Evolutionary conservation across 139 green algal species (phyloP), one percentile per base, ranked within the genome.

Genomic region (Micractinium sp.): DNA sequence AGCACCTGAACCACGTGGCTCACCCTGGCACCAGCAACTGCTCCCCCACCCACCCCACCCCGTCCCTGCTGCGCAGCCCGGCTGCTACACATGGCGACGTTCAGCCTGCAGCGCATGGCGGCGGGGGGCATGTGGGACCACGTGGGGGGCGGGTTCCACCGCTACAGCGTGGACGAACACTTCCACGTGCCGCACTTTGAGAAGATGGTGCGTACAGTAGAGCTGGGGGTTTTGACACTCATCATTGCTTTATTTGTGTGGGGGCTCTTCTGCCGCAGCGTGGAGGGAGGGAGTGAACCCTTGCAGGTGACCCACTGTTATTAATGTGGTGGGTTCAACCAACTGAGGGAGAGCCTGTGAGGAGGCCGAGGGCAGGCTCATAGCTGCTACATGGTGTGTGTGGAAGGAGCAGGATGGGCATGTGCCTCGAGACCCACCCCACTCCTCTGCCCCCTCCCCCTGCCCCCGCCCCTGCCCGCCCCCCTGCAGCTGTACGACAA

Each of bases 141-240:
- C 31, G 73, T 99, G 33, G 97, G 96, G 0, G 97, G 97, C 7
- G 97, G 97, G 20, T 98, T 99, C 91, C 96, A 98, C 93, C 92
- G 96, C 36, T 98, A 98, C 94, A 74, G 41, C n/a, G 83, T 87
- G 83, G 83, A 80, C 25, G 83, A 84, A 27, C 47, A 67, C 29
- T 84, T 27, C 27, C 78, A 84, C 23, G 94, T 98, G 36, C 96
- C 96, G 4, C 96, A 99, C 78, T 99, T 99, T 93, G 97, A 99
- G 88, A 99, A 98, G 91, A 98, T 98, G 96, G 67, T 87, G 81
- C 19, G 22, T 29, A 19, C 3, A 35, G 36, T 47, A 78, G n/a
- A 41, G 73, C 27, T 33, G 3, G 69, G 69, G 2, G 69, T 13
- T 76, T 31, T 18, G 38, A 12, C 36, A 60, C 7, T 53, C 25